A percentile compares a stretch with the other conserved stretches of the same genome.
These are phyloP conservation scores for Turnera subulata DNA, from an alignment of 345 rosid species.

Conservation along the genomic window DNA sequence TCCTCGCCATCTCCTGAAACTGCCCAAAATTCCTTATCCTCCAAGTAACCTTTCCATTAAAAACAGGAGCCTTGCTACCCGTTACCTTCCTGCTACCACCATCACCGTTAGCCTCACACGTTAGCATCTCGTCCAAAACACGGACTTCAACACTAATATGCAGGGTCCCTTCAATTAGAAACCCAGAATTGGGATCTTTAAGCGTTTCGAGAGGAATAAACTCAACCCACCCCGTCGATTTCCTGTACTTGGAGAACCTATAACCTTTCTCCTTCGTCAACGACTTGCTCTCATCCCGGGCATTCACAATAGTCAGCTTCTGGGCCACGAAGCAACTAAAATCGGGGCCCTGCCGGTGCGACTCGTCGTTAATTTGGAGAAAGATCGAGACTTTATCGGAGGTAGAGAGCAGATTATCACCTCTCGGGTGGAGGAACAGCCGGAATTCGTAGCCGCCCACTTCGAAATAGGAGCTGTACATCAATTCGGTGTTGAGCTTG, in stretches of 20 bases:
- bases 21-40: constrained; percentile 8
- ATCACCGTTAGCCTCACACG: neutral
- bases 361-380: constrained; percentile 9
- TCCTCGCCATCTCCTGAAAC: constrained; percentile 13
- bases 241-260: constrained; percentile 10
- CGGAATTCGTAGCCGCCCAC: constrained; percentile 19
- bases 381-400: constrained; percentile 14
- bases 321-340: constrained; percentile 8
- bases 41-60: constrained; percentile 17
- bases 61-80: neutral
- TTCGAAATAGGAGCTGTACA: constrained; percentile 5
- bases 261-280: neutral
- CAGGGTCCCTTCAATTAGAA: neutral
- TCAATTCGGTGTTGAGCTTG: neutral
- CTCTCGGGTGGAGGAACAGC: constrained; percentile 9
- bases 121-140: constrained; percentile 2
- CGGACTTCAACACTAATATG: constrained; percentile 6
- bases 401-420: constrained; percentile 11
- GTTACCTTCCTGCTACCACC: neutral
- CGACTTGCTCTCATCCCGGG: neutral
- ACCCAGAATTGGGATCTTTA: constrained; percentile 8
- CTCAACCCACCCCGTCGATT: constrained; percentile 13
- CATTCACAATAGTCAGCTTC: constrained; percentile 9
- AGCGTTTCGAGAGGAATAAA: neutral
- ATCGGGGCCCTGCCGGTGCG: neutral